Evolutionary conservation across 805 yeast genomes (phyloP).

Genomic region (Maudiozyma saulgeensis): DNA sequence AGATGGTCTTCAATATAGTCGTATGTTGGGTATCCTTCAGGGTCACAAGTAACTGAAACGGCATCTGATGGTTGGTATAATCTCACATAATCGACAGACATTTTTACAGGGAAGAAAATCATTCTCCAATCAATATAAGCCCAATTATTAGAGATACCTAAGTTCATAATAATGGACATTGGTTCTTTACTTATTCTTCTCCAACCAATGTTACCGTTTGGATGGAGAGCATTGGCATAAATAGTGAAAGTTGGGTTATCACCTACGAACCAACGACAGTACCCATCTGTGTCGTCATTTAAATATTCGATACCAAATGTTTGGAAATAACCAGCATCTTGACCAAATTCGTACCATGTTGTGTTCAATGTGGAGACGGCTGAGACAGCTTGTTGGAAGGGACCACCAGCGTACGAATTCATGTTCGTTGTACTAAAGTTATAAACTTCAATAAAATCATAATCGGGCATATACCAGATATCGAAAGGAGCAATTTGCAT

Average conservation of each 20-base stretch:
- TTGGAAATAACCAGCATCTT: conserved; percentile 48
- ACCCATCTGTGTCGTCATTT: conserved; percentile 62
- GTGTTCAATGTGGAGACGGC: conserved; percentile 69
- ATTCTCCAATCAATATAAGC: conserved; percentile 86
- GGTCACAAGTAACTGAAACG: conserved; percentile 70
- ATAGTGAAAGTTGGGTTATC: conserved; percentile 66
- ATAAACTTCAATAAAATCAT: conserved; percentile 63
- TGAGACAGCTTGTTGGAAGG: conserved; percentile 86
- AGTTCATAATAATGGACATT: conserved; percentile 77
- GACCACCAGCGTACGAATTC: conserved; percentile 89
- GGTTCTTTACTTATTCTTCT: conserved; percentile 82
- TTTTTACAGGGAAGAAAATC: conserved; percentile 62
- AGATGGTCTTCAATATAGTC: conserved; percentile 69
- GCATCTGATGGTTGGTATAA: conserved; percentile 72
- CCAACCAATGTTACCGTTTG: conserved; percentile 84
- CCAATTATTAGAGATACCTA: conserved; percentile 90
- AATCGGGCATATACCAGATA: conserved; percentile 89
- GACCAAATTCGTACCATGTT: conserved; percentile 71
- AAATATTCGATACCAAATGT: conserved; percentile 68
- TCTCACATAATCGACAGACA: conserved; percentile 79
- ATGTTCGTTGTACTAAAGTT: conserved; percentile 61
- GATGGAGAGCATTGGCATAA: conserved; percentile 65
- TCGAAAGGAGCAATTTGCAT: conserved; percentile 92
- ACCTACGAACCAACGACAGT: conserved; percentile 82
- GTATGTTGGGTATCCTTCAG: conserved; percentile 70